Evolutionary conservation across 805 yeast genomes (phyloP), one percentile per base, ranked within the genome.

Genomic region (Cyberlindnera amylophila): DNA sequence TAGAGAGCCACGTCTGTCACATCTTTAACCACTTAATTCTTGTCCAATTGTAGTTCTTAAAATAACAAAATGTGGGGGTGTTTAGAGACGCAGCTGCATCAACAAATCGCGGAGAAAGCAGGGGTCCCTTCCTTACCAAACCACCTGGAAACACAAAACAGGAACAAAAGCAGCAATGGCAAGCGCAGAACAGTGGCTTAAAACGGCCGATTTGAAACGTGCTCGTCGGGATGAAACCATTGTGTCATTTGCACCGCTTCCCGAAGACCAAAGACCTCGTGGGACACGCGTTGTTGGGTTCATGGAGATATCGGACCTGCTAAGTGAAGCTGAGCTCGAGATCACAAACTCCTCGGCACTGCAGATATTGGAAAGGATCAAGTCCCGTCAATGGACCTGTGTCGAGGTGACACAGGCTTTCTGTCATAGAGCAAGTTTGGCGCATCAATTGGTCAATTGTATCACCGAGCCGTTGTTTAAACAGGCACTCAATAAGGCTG

Each of bases 391-490:
- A 35, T 69, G 66, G 66, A 53, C 66, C 2, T 52, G 81, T 1
- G 55, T 62, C 1, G 67, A 72, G 36, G 80, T 79, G 2, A 62
- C 74, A 1, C 58, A 55, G 4, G 83, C 84, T 1, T 79, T 73
- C 55, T 69, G 77, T 48, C 77, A 77, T 51, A 59, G 85, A 32
- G 77, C 84, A 2, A 68, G 77, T 3, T 56, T 76, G n/a, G 79
- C 79, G 0, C 82, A 78, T 44, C 83, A 79, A 51, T 59, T 80
- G 44, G 57, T 61, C 39, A 71, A 63, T 42, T 61, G 62, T 42
- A 41, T 56, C 4, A 46, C 59, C 2, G 65, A 62, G 38, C 50
- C 60, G 1, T 74, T 82, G 49, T 66, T 77, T 32, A 75, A 72
- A 14, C 73, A 75, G 39, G 89, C 85, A 4, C 61, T 81, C 39